These are phyloP conservation scores for Potentilla sterilis DNA, from an alignment of 306 rosid genomes.

Conservation along the genomic window DNA sequence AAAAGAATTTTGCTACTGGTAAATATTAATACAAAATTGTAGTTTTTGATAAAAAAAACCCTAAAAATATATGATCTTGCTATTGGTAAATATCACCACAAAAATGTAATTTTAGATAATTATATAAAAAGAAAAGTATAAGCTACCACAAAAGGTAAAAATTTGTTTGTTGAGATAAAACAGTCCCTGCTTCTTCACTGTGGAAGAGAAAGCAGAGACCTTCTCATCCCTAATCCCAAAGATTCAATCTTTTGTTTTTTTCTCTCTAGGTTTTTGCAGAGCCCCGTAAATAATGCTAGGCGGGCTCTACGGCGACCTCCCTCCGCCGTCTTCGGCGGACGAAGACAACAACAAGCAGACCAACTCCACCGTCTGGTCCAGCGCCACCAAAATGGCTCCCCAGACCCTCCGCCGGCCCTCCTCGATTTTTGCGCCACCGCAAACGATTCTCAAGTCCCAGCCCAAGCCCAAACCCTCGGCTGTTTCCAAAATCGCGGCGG, in stretches of 20 bases:
- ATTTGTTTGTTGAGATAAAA: no score
- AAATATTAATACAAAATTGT: no score
- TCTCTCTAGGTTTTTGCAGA: background rate
- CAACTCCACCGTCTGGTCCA: conserved; percentile 82
- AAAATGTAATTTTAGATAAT: no score
- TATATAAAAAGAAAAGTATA: no score
- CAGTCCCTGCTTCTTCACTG: no score
- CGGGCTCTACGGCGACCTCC: conserved; percentile 94
- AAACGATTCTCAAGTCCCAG: conserved; percentile 55
- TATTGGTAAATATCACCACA: no score
- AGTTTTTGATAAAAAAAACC: no score
- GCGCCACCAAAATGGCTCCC: conserved; percentile 95
- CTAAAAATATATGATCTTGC: no score
- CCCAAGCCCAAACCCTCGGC: conserved; percentile 46
- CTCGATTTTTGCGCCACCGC: conserved; percentile 67
- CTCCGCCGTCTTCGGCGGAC: conserved; percentile 93
- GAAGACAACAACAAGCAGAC: conserved; percentile 84
- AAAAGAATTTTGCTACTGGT: no score
- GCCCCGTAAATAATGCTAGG: conserved; percentile 49
- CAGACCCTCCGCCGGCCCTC: conserved; percentile 85
- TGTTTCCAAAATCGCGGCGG: background rate
- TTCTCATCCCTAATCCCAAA: background rate
- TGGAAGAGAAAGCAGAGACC: no score
- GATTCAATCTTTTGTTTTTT: background rate
- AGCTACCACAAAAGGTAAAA: no score